Evolutionary conservation across 202 grass and related monocot species (phyloP).

Genomic region (Schoenoplectus tabernaemontani): DNA sequence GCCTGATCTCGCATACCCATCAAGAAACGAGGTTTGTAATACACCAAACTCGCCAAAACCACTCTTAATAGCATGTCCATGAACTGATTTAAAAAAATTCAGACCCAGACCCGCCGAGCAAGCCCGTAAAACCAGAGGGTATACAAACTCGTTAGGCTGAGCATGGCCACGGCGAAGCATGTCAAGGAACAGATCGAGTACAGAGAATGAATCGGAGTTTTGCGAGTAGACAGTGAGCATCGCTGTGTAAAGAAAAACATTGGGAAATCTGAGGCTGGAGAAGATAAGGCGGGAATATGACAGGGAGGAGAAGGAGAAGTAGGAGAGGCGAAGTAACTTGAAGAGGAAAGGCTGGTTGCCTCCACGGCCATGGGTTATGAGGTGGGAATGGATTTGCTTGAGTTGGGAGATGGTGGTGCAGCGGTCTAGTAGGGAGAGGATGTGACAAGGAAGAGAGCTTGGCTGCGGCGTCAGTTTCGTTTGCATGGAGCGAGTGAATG

Average conservation of each 20-base stretch:
- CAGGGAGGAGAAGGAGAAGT: slow-evolving; percentile 48
- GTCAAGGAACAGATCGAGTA: slow-evolving; percentile 45
- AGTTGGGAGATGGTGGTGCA: slow-evolving; percentile 57
- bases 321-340: slow-evolving; percentile 63
- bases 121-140: slow-evolving; percentile 55
- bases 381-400: slow-evolving; percentile 63
- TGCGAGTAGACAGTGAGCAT: slow-evolving; percentile 57
- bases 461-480: slow-evolving; percentile 13
- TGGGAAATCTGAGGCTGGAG: slow-evolving; percentile 39
- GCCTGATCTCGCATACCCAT: slow-evolving; percentile 51
- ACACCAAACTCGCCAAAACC: slow-evolving; percentile 40
- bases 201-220: neutral
- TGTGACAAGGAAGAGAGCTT: slow-evolving; percentile 28
- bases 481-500: neutral
- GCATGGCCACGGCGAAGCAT: slow-evolving; percentile 46
- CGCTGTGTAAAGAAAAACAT: slow-evolving; percentile 71
- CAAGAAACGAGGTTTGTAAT: slow-evolving; percentile 43
- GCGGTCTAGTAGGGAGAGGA: slow-evolving; percentile 42
- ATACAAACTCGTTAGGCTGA: slow-evolving; percentile 68
- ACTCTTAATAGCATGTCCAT: slow-evolving; percentile 38
- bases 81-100: slow-evolving; percentile 36
- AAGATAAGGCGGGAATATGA: slow-evolving; percentile 66
- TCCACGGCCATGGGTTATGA: slow-evolving; percentile 42
- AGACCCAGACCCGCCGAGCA: slow-evolving; percentile 23
- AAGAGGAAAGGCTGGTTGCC: slow-evolving; percentile 57